Conservation (phyloP, 2,329 filamentous ascomycete genomes). For the Alternaria tenuissima region DNA sequence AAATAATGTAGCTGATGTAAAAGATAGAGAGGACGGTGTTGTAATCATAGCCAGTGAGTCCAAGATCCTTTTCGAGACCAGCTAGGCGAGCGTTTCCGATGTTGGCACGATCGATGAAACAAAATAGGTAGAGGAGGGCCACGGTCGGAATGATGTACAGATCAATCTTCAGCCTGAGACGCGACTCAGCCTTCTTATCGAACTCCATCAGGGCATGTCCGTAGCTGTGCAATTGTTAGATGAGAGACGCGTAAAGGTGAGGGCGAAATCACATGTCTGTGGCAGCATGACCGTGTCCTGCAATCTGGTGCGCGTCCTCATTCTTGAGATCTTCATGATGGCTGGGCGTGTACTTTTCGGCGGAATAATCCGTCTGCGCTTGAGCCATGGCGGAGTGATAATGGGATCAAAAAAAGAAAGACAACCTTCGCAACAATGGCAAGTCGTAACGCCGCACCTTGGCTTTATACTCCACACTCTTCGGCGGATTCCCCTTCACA, state of each 20-base stretch:
- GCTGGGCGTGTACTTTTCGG: conserved; percentile 29
- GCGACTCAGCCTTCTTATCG: conserved; percentile 65
- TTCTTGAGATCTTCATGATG: conserved; percentile 41
- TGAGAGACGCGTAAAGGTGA: not conserved
- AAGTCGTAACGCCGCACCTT: conserved; percentile 16
- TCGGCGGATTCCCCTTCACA: not conserved
- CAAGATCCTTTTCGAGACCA: conserved; percentile 69
- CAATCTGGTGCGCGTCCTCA: conserved; percentile 35
- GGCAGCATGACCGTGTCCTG: conserved; percentile 40
- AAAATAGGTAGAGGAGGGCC: conserved; percentile 72
- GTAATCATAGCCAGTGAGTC: conserved; percentile 70
- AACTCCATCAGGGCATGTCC: conserved; percentile 52
- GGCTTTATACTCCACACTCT: conserved; percentile 8
- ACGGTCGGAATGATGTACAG: conserved; percentile 71
- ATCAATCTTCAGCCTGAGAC: conserved; percentile 71
- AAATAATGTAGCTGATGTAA: conserved; percentile 73
- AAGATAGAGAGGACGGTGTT: conserved; percentile 73
- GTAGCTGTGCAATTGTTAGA: conserved; percentile 34
- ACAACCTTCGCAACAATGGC: conserved; percentile 4
- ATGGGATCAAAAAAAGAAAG: not conserved
- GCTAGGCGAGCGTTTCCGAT: conserved; percentile 76
- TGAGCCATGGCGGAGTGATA: conserved; percentile 17
- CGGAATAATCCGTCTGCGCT: conserved; percentile 9
- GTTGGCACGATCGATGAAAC: conserved; percentile 78
- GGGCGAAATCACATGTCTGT: conserved; percentile 39